Evolutionary conservation across 768 basidiomycete species (phyloP), one percentile per base, ranked within the genome.

Genomic region (Rhodotorula diobovata): DNA sequence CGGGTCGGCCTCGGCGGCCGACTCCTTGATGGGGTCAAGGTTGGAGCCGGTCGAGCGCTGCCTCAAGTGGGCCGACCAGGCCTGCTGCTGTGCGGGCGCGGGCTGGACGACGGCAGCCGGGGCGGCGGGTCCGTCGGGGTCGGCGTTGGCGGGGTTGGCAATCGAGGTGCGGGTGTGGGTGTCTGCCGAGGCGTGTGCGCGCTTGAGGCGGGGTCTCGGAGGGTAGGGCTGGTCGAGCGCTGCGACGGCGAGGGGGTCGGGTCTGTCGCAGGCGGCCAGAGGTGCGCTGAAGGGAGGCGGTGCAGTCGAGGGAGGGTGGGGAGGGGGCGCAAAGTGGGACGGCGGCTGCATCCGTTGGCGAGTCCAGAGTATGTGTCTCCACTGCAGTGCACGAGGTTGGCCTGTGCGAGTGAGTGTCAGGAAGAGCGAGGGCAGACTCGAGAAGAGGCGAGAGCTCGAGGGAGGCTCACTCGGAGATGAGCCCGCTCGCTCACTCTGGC

Each of bases 11-110:
- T 64, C 70, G 25, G 25, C n/a, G 2, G 70, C 64, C 51, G 55
- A 61, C 56, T 71, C 70, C 1, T 34, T 30, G 50, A 71, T 71
- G 7, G 66, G 60, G 35, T 61, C 67, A 54, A 68, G 63, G 51
- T 14, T 32, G 11, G 60, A 54, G 50, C 54, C 15, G 4, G 54
- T 32, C 5, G 39, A 39, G 35, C 54, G 30, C 46, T n/a, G 23
- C 35, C 51, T 25, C 39, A 60, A 5, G 56, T 45, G 55, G 34
- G 55, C 14, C 56, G 51, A 28, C 34, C 61, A 35, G 34, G n/a
- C 6, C 60, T 56, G n/a, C 41, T 14, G n/a, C 14, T 15, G 51
- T 16, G 5, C 30, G n/a, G 51, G 51, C 2, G n/a, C n/a, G 9
- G 51, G 51, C 51, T n/a, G n/a, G 14, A n/a, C n/a, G 51, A 53